Evolutionary conservation across 179 eudicot species (phyloP).

Genomic region (Heliamphora pulchella): DNA sequence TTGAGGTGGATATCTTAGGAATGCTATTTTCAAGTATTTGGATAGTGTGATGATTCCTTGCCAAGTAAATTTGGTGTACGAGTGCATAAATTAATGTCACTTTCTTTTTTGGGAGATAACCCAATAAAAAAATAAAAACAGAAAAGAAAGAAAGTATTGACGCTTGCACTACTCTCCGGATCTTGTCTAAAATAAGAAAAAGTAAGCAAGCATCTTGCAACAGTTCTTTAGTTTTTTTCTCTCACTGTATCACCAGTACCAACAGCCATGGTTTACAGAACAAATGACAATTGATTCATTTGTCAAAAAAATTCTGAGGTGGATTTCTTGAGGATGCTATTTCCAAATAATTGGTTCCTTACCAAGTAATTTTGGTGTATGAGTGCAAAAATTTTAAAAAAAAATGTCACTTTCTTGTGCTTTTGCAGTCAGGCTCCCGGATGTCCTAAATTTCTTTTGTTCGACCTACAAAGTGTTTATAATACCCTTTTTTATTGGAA

Average conservation of each 20-base stretch:
- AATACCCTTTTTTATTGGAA: neutral
- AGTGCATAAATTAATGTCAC: too few species aligned
- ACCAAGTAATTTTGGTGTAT: neutral
- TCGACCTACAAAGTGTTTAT: neutral
- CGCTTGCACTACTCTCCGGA: neutral
- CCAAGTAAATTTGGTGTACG: neutral
- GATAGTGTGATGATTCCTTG: neutral
- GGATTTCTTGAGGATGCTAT: neutral
- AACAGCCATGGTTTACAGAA: neutral
- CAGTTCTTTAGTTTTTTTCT: neutral
- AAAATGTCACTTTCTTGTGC: neutral
- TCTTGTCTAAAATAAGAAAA: neutral
- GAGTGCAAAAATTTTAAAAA: neutral
- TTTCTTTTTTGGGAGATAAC: neutral
- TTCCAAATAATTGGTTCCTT: neutral
- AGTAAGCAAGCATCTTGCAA: neutral
- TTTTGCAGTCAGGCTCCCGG: neutral
- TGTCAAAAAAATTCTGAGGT: neutral
- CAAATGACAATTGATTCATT: neutral
- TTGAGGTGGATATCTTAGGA: neutral
- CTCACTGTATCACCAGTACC: neutral
- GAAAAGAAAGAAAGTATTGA: neutral
- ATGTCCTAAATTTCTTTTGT: neutral
- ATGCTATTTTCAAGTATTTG: neutral
- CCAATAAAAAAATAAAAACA: neutral